These are phyloP conservation scores for Diplosphaera chodatii DNA, from an alignment of 139 green algal genomes.

Conservation along the genomic window DNA sequence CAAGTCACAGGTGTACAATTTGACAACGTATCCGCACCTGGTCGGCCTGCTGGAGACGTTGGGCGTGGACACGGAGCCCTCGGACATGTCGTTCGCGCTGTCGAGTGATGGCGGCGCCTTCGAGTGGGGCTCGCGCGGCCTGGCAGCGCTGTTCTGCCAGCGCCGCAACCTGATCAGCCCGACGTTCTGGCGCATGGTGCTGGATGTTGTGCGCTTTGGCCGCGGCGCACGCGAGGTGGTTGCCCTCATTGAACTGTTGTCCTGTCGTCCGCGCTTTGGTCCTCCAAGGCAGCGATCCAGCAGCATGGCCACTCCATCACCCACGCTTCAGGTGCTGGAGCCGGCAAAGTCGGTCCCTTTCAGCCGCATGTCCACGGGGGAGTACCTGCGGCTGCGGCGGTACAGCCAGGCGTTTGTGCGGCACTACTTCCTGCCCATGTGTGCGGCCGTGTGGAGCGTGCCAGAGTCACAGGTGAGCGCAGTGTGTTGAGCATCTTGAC, in stretches of 20 bases:
- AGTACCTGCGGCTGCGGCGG: conserved; percentile 63
- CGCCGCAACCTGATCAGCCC: conserved; percentile 57
- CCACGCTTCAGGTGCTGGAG: too few species aligned
- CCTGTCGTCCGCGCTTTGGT: too few species aligned
- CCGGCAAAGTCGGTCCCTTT: conserved; percentile 27
- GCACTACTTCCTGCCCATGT: conserved; percentile 93
- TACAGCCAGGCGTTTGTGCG: conserved; percentile 68
- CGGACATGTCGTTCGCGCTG: conserved; percentile 93
- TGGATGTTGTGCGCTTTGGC: conserved; percentile 87
- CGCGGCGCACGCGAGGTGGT: conserved; percentile 64
- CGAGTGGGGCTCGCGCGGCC: conserved; percentile 82
- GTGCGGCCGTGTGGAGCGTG: conserved; percentile 92
- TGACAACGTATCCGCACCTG: conserved; percentile 94
- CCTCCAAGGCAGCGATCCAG: too few species aligned
- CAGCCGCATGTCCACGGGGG: conserved; percentile 56
- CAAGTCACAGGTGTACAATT: conserved; percentile 74
- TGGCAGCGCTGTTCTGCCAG: conserved; percentile 85
- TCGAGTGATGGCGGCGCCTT: conserved; percentile 66
- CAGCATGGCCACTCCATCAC: too few species aligned
- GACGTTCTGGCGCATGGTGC: conserved; percentile 79
- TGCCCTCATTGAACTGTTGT: too few species aligned
- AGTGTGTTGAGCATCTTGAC: too few species aligned
- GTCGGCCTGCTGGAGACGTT: conserved; percentile 84
- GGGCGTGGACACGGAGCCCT: conserved; percentile 78
- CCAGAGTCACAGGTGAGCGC: conserved; percentile 54